phyloP scores from a whole-genome alignment of 305 asterid genomes.

The Fraxinus nigra region DNA sequence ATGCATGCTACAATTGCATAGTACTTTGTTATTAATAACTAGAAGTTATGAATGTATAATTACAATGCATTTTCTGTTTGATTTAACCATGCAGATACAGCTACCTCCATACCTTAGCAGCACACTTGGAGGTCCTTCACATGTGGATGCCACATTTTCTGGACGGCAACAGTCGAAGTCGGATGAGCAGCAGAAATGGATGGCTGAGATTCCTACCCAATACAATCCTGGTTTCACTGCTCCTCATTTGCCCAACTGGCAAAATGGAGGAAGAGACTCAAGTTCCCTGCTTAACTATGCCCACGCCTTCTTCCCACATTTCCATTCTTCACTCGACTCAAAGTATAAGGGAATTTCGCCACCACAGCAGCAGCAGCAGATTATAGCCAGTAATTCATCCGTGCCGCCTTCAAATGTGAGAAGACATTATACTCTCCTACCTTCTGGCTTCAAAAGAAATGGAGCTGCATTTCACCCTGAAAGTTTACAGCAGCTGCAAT shows the following conservation, averaged over 20 bases:
- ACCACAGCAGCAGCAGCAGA: constrained; percentile 42
- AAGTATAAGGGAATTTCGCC: constrained; percentile 37
- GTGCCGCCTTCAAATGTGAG: constrained; percentile 27
- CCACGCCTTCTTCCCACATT: constrained; percentile 42
- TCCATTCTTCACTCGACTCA: constrained; percentile 39
- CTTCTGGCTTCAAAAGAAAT: constrained; percentile 41
- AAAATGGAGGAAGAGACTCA: constrained; percentile 29
- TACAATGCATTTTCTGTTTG: neutral
- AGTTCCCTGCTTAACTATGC: constrained; percentile 40
- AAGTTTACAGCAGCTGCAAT: constrained; percentile 37
- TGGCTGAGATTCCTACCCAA: constrained; percentile 31
- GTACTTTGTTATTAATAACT: neutral
- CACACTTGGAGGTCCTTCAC: constrained; percentile 14
- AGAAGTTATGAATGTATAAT: neutral
- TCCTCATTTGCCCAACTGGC: constrained; percentile 35
- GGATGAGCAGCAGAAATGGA: constrained; percentile 32
- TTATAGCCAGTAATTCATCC: constrained; percentile 25
- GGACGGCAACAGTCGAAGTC: constrained; percentile 27
- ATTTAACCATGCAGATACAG: constrained; percentile 37
- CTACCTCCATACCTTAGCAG: constrained; percentile 41
- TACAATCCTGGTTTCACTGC: constrained; percentile 28
- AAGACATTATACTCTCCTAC: constrained; percentile 37
- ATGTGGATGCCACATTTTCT: constrained; percentile 20
- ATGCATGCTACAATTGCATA: neutral
- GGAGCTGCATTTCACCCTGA: constrained; percentile 28